Conservation (phyloP, 2,329 filamentous ascomycete species). For the Penicillium corylophilum region DNA sequence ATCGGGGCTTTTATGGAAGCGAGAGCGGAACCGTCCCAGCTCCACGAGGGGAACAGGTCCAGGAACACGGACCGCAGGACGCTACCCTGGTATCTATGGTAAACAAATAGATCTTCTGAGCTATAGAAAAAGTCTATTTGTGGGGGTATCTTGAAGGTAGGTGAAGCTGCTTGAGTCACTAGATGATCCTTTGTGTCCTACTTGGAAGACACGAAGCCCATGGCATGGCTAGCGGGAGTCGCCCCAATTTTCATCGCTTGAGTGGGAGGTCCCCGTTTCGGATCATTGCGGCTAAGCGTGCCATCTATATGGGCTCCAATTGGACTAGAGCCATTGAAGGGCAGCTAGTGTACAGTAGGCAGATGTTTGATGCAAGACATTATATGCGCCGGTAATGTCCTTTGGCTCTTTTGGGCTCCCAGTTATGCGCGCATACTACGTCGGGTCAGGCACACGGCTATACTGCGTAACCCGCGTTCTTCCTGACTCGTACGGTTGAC, state of each 20-base stretch:
- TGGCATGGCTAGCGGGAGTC: background rate
- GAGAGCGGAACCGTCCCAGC: background rate
- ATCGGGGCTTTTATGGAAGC: background rate
- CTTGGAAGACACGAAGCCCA: background rate
- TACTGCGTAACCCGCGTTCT: no score
- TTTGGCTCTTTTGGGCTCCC: background rate
- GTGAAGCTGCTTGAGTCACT: no score
- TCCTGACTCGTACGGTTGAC: no score
- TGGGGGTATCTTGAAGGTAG: no score
- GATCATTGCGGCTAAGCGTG: conserved; percentile 12
- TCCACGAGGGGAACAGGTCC: background rate
- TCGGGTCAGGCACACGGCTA: background rate
- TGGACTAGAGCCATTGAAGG: background rate
- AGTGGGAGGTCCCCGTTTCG: conserved; percentile 7
- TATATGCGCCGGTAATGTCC: background rate
- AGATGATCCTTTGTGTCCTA: background rate
- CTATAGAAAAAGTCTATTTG: no score
- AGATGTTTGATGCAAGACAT: background rate
- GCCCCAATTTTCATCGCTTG: background rate
- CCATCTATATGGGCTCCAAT: conserved; percentile 5
- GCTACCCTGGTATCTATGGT: background rate
- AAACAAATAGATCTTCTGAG: background rate
- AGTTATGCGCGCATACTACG: background rate
- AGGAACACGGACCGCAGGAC: background rate
- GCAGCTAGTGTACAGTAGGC: no score